Evolutionary conservation across 106 monocot genomes (phyloP).

Genomic region (Acorus gramineus): DNA sequence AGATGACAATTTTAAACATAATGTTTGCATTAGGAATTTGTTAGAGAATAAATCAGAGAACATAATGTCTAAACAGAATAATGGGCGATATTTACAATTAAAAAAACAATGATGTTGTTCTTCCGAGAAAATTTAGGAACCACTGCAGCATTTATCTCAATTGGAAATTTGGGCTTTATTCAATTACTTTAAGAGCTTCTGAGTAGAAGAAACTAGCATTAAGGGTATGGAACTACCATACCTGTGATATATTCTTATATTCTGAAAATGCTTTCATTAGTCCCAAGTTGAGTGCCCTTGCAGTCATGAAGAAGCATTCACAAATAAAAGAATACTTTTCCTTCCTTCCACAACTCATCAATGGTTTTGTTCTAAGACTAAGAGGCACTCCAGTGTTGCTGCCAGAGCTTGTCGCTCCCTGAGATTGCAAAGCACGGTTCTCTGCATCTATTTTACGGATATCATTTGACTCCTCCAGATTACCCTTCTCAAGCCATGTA

Average conservation of each 20-base stretch:
- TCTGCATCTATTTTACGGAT: slow-evolving; percentile 10
- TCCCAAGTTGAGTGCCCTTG: slow-evolving; percentile 85
- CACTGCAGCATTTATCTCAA: no score
- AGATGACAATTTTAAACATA: no score
- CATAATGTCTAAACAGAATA: no score
- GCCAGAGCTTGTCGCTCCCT: slow-evolving; percentile 59
- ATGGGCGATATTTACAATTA: no score
- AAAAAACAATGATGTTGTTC: no score
- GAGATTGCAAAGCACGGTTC: slow-evolving; percentile 33
- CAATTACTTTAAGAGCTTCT: no score
- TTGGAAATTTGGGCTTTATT: no score
- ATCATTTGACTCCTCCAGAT: slow-evolving; percentile 10
- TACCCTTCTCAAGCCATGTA: slow-evolving; percentile 36
- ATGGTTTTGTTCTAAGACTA: slow-evolving; percentile 19
- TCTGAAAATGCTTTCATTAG: slow-evolving; percentile 84
- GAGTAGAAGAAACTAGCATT: no score
- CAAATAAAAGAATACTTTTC: slow-evolving; percentile 94
- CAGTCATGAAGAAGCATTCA: slow-evolving; percentile 98
- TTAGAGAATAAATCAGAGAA: no score
- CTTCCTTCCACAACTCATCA: slow-evolving; percentile 17
- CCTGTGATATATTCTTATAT: slow-evolving; percentile 76
- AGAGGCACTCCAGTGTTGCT: slow-evolving; percentile 15
- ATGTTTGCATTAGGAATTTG: no score
- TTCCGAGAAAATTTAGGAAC: no score
- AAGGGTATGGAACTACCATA: slow-evolving; percentile 5